Base-by-base conservation (phyloP, 1,139 yeast genomes). In the Saccharomycopsis phalli region DNA sequence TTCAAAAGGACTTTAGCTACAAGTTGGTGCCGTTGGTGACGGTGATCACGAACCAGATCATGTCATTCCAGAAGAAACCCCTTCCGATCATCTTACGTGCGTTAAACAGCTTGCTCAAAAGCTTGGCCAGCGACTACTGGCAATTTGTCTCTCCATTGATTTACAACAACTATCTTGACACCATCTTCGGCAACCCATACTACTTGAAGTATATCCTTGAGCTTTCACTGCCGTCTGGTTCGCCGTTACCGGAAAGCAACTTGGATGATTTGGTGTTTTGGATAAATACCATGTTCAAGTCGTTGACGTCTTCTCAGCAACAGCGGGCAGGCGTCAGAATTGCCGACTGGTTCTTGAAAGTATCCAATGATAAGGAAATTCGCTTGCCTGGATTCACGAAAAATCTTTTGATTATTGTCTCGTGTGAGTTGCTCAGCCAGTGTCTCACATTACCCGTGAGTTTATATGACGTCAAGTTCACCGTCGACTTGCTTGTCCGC, bases 61-160 rank as follows among this genome's bases (percentile, higher is more conserved):
- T 69, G 68, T 67, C 81, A 1, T 60, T 59, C 32, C 58, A 70
- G n/a, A 60, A 67, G 34, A 60, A 60, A 17, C 79, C 88, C 0
- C 55, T 81, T 19, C 83, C 81, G 0, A 57, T 64, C 19, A 56
- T 78, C 4, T 57, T 81, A 22, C 57, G 69, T 39, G 69, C 71
- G 2, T 62, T 80, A 27, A 52, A 62, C 6, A 47, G 63, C 16
- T 56, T 76, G 2, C 54, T 79, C 22, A 42, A 46, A 2, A 60
- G 60, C 34, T 60, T 72, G 18, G 65, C 63, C 6, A 17, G 51
- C 0, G 57, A 59, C 2, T 71, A 76, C 45, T 81, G 88, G 86
- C 51, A 53, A 1, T 50, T 57, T 21, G 62, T 74, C 2, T 60
- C 66, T 2, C 81, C 81, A 0, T 68, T 63, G 49, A 68, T 69